These are phyloP conservation scores for Davidsoniella neocaledoniae DNA, from an alignment of 2,329 filamentous ascomycete species.

Conservation along the genomic window DNA sequence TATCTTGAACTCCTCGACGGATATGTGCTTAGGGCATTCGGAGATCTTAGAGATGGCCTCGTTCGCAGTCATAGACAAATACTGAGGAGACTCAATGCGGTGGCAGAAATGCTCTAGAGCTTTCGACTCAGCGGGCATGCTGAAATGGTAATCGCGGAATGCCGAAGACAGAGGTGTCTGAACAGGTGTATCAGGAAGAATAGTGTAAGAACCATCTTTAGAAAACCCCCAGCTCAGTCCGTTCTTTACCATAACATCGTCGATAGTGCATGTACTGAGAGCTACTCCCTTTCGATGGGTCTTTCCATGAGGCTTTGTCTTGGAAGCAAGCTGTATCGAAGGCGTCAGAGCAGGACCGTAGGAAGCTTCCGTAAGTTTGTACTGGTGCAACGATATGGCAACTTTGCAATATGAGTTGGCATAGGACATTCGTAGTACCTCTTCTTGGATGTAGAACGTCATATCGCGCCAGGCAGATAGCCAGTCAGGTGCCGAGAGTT, in stretches of 20 bases:
- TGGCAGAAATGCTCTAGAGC: constrained; percentile 24
- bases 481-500: constrained; percentile 26
- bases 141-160: constrained; percentile 23
- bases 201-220: constrained; percentile 16
- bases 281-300: constrained; percentile 20
- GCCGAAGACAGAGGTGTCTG: not conserved
- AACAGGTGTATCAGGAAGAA: constrained; percentile 13
- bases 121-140: constrained; percentile 19
- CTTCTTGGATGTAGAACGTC: not conserved
- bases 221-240: constrained; percentile 25
- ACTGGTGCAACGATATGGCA: not conserved
- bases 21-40: constrained; percentile 30
- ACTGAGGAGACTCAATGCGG: constrained; percentile 17
- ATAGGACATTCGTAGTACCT: too few relatives aligned
- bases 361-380: not conserved
- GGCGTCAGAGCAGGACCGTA: constrained; percentile 16
- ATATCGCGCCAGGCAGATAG: not conserved
- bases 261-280: constrained; percentile 17
- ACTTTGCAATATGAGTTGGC: not conserved
- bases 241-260: constrained; percentile 28
- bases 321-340: constrained; percentile 24
- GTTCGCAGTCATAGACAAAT: constrained; percentile 25
- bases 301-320: constrained; percentile 20
- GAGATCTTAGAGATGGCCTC: constrained; percentile 32
- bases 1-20: constrained; percentile 35